Evolutionary conservation across 257 asterid genomes (phyloP).

Genomic region (Euphrasia confusa): DNA sequence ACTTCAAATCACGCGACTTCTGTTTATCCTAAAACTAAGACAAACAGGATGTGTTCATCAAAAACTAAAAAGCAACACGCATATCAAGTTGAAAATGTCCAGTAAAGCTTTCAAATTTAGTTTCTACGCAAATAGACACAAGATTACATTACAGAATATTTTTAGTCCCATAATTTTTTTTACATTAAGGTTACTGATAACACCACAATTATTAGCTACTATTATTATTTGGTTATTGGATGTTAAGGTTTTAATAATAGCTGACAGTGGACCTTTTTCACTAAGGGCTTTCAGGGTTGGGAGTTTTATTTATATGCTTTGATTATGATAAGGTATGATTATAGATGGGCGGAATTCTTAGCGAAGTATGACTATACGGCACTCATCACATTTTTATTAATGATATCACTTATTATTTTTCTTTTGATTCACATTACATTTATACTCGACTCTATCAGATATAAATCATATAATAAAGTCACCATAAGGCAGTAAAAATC

Average conservation of each 20-base stretch:
- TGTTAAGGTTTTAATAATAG: no score
- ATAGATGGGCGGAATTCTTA: no score
- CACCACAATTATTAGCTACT: no score
- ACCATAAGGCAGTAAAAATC: neutral
- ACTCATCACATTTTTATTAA: no score
- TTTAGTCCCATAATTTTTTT: no score
- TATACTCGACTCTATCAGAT: no score
- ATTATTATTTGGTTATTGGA: no score
- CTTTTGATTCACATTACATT: no score
- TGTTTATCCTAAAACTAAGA: neutral
- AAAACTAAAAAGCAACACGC: neutral
- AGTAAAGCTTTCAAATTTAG: neutral
- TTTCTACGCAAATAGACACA: neutral
- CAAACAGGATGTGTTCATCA: neutral
- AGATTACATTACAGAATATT: neutral
- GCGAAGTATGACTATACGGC: no score
- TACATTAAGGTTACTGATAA: no score
- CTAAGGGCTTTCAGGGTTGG: neutral
- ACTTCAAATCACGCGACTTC: no score
- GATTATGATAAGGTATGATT: neutral
- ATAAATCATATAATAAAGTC: neutral
- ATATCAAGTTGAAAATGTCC: neutral
- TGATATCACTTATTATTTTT: no score
- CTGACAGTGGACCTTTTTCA: neutral
- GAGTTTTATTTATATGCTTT: neutral